phyloP scores from a whole-genome alignment of 2,329 filamentous ascomycete genomes.

The Penicillium vulpinum region DNA sequence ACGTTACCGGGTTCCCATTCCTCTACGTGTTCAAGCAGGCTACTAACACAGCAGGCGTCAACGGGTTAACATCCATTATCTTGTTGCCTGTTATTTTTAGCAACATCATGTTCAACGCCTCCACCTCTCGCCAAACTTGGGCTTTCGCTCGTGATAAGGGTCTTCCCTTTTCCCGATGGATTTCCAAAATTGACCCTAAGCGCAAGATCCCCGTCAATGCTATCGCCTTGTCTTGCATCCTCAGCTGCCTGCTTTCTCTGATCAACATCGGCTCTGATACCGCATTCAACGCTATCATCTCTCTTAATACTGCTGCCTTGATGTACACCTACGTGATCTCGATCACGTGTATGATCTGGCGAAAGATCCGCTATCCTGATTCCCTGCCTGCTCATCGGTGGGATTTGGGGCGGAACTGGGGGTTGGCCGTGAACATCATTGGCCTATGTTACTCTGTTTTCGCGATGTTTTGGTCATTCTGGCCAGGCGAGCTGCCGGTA shows the following conservation, averaged over 20 bases:
- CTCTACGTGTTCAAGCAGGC: conserved; percentile 48
- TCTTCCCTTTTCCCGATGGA: conserved; percentile 43
- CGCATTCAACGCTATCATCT: conserved; percentile 56
- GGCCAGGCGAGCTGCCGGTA: conserved; percentile 44
- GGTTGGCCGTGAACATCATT: conserved; percentile 47
- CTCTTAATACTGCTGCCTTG: conserved; percentile 49
- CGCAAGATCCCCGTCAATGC: conserved; percentile 48
- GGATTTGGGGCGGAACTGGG: conserved; percentile 44
- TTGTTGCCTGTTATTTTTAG: conserved; percentile 41
- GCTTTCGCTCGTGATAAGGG: conserved; percentile 48
- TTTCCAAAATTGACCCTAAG: conserved; percentile 39
- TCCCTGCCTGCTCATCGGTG: conserved; percentile 44
- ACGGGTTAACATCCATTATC: conserved; percentile 42
- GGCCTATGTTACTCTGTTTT: conserved; percentile 47
- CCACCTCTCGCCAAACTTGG: conserved; percentile 43
- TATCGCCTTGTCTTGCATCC: conserved; percentile 31
- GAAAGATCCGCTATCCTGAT: conserved; percentile 38
- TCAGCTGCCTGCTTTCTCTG: conserved; percentile 43
- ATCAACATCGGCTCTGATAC: conserved; percentile 55
- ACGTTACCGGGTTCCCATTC: conserved; percentile 47
- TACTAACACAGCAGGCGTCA: conserved; percentile 24
- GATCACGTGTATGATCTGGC: conserved; percentile 47
- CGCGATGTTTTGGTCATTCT: conserved; percentile 51
- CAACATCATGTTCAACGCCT: conserved; percentile 42
- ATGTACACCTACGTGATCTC: conserved; percentile 54